phyloP scores from a whole-genome alignment of 371 early-diverging fungal species.

The Mucor ambiguus region DNA sequence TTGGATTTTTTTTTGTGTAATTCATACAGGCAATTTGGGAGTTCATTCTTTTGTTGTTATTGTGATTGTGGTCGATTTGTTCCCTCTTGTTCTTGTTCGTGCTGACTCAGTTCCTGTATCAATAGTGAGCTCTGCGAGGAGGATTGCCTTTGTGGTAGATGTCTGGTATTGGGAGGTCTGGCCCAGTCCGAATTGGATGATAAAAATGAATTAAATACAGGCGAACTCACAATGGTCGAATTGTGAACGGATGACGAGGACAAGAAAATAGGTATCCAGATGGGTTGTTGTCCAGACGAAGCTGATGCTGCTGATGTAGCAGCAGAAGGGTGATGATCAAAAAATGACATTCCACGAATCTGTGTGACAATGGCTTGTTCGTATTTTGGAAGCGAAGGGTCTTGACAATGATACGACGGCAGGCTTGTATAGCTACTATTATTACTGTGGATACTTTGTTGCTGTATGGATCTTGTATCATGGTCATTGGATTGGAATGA shows the following conservation, averaged over 20 bases:
- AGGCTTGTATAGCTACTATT: constrained; percentile 20
- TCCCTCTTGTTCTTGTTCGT: neutral
- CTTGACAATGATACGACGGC: constrained; percentile 36
- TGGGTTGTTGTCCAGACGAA: neutral
- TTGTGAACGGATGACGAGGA: neutral
- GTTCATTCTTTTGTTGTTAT: neutral
- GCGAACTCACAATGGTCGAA: neutral
- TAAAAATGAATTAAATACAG: neutral
- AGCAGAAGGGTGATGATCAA: constrained; percentile 3
- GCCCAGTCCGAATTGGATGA: neutral
- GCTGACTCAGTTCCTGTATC: neutral
- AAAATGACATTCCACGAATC: constrained; percentile 27
- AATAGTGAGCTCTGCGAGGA: neutral
- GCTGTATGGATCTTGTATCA: neutral
- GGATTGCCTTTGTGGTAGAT: neutral
- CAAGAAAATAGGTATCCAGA: constrained; percentile 9
- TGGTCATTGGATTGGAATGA: constrained; percentile 22
- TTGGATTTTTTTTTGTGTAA: neutral
- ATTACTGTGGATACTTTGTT: neutral
- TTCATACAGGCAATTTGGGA: neutral
- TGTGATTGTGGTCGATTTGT: neutral
- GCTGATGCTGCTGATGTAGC: neutral
- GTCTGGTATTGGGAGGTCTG: neutral
- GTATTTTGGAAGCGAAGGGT: constrained; percentile 38
- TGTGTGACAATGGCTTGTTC: constrained; percentile 49